Evolutionary conservation across 1,139 yeast species (phyloP), one percentile per base, ranked within the genome.

Genomic region (Schizosaccharomyces versatilis): DNA sequence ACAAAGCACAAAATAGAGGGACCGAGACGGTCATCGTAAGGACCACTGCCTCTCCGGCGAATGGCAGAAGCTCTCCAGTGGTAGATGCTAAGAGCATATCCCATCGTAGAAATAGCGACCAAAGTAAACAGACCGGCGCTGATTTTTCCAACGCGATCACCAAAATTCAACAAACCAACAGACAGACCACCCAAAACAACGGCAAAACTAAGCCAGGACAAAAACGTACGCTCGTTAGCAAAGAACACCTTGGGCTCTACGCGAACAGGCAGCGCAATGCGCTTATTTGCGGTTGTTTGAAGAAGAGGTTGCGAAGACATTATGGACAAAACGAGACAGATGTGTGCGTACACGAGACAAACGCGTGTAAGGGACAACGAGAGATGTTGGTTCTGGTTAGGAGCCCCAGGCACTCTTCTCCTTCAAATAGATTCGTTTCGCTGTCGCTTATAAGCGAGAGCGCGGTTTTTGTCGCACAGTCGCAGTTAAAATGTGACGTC

Each of bases 61-160:
- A 90, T 90, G 59, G 98, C 98, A 66, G 88, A 85, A 2, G 98
- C 98, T 73, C 99, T 84, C 98, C 98, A 93, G 69, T 90, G 99
- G 68, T 93, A 90, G 24, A 97, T 93, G 53, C 85, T 76, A 60
- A 90, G 76, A 6, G 99, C 98, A 65, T 90, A 90, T 7, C 81
- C 76, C 99, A 90, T 90, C 41, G 97, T 90, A 61, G 85, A 84
- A 97, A 90, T 88, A 61, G 98, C 95, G 12, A 71, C 73, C 60
- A 90, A 75, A 2, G 98, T 93, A 74, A 90, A 90, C 59, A 90
- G 74, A 2, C 93, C 94, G 54, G 99, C 97, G 61, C 94, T 81
- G 59, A 90, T 79, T 65, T 94, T 78, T 59, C 97, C 97, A 54
- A 88, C 77, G 58, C 79, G 77, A 71, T 90, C 99, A 68, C 99